phyloP scores from a whole-genome alignment of 106 monocot genomes.

The Iris macrosiphon region DNA sequence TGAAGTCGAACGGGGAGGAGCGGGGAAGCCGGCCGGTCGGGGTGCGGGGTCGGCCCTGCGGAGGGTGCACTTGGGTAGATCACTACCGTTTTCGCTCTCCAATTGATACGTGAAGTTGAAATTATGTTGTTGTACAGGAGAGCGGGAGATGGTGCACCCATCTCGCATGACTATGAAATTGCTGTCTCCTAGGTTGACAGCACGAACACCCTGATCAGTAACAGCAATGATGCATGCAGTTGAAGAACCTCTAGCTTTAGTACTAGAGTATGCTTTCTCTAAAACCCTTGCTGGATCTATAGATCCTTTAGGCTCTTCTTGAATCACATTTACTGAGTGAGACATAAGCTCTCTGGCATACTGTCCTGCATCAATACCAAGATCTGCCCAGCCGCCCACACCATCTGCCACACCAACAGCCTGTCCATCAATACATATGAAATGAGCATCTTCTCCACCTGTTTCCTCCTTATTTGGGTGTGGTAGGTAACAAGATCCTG shows the following conservation, averaged over 20 bases:
- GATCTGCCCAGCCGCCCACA: slow-evolving; percentile 98
- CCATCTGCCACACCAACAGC: slow-evolving; percentile 96
- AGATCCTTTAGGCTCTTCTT: slow-evolving; percentile 80
- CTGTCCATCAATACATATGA: slow-evolving; percentile 75
- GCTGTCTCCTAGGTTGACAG: too few relatives aligned
- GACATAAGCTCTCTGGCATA: slow-evolving; percentile 95
- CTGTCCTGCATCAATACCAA: slow-evolving; percentile 80
- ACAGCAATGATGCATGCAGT: slow-evolving; percentile 96
- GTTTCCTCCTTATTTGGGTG: slow-evolving; percentile 94
- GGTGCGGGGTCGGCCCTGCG: too few relatives aligned
- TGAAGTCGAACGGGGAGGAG: too few relatives aligned
- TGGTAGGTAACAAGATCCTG: slow-evolving; percentile 91
- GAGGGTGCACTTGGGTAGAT: too few relatives aligned
- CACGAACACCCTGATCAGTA: slow-evolving; percentile 68
- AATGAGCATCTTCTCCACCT: slow-evolving; percentile 97
- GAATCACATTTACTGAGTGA: slow-evolving; percentile 65
- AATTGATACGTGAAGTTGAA: too few relatives aligned
- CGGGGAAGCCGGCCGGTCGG: too few relatives aligned
- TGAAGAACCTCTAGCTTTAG: slow-evolving; percentile 89
- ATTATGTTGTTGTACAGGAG: too few relatives aligned
- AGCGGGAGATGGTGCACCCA: too few relatives aligned
- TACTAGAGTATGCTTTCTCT: slow-evolving; percentile 79
- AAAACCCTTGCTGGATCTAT: slow-evolving; percentile 84
- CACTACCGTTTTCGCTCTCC: too few relatives aligned
- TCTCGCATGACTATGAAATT: too few relatives aligned